A percentile compares a stretch with the other conserved stretches of the same genome.
phyloP scores from a whole-genome alignment of 768 basidiomycete genomes.

The Xerocomus potaroensis region DNA sequence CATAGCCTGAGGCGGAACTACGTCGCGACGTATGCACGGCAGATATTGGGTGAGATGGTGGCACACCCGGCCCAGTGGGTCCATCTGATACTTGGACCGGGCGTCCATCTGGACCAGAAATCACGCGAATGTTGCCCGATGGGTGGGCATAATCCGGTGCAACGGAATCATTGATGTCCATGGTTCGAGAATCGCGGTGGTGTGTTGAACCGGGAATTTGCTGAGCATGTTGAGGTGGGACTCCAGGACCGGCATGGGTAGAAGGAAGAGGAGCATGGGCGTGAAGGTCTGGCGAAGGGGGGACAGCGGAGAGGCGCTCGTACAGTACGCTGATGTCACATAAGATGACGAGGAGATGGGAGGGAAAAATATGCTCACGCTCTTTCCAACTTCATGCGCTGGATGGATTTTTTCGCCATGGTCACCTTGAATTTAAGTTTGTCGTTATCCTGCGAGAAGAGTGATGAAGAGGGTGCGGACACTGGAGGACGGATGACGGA shows the following conservation, averaged over 20 bases:
- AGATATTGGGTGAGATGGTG: conserved; percentile 36
- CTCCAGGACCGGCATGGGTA: conserved; percentile 32
- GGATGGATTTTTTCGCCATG: conserved; percentile 75
- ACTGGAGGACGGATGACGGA: conserved; percentile 35
- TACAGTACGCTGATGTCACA: conserved; percentile 58
- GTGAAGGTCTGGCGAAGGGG: conserved; percentile 51
- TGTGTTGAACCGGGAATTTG: conserved; percentile 17
- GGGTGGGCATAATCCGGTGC: conserved; percentile 47
- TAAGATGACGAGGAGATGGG: conserved; percentile 24
- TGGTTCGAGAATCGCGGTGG: conserved; percentile 38
- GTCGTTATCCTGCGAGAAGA: conserved; percentile 72
- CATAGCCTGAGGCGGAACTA: conserved; percentile 39
- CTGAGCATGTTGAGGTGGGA: conserved; percentile 33
- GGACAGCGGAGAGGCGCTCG: conserved; percentile 64
- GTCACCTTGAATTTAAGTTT: conserved; percentile 79
- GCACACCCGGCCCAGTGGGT: conserved; percentile 39
- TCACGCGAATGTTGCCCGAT: conserved; percentile 44
- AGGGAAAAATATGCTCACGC: conserved; percentile 54
- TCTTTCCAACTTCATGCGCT: conserved; percentile 83
- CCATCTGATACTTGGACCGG: conserved; percentile 47
- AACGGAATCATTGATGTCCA: conserved; percentile 45
- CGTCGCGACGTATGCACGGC: conserved; percentile 42
- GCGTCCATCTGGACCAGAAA: conserved; percentile 46
- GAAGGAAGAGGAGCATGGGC: conserved; percentile 35
- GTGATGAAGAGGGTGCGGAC: conserved; percentile 3